phyloP scores from a whole-genome alignment of 2,329 filamentous ascomycete species.

The Aspergillus pseudoterreus region DNA sequence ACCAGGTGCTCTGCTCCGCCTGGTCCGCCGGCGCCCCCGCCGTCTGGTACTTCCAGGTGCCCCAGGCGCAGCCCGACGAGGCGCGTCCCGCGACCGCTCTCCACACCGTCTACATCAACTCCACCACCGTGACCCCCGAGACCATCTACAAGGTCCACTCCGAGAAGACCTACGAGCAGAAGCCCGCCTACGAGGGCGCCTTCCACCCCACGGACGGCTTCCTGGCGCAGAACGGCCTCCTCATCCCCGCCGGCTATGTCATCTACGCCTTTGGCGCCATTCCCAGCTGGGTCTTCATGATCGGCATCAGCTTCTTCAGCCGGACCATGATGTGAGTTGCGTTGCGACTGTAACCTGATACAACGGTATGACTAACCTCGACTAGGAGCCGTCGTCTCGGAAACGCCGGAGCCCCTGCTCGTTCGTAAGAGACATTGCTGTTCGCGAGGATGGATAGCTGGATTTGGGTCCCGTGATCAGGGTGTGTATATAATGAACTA shows the following conservation, averaged over 20 bases:
- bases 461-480: slow-evolving; percentile 14
- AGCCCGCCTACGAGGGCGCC: slow-evolving; percentile 52
- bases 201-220: slow-evolving; percentile 61
- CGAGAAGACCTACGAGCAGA: slow-evolving; percentile 53
- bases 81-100: slow-evolving; percentile 51
- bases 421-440: slow-evolving; percentile 15
- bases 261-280: slow-evolving; percentile 56
- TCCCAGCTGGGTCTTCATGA: slow-evolving; percentile 64
- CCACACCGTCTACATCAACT: slow-evolving; percentile 54
- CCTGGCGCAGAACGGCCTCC: slow-evolving; percentile 52
- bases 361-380: slow-evolving; percentile 8
- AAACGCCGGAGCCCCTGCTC: slow-evolving; percentile 18
- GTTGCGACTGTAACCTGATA: background rate
- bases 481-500: slow-evolving; percentile 36
- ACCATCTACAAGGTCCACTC: slow-evolving; percentile 56
- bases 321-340: slow-evolving; percentile 57
- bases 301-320: slow-evolving; percentile 58
- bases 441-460: slow-evolving; percentile 10
- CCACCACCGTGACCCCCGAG: slow-evolving; percentile 53
- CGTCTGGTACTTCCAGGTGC: slow-evolving; percentile 57
- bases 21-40: slow-evolving; percentile 57
- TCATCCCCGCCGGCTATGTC: slow-evolving; percentile 53
- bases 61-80: slow-evolving; percentile 50
- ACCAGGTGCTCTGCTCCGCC: slow-evolving; percentile 57
- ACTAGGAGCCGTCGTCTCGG: slow-evolving; percentile 27